Base-by-base conservation (phyloP, 108 stramenopile genomes). In the Skeletonema grethae region DNA sequence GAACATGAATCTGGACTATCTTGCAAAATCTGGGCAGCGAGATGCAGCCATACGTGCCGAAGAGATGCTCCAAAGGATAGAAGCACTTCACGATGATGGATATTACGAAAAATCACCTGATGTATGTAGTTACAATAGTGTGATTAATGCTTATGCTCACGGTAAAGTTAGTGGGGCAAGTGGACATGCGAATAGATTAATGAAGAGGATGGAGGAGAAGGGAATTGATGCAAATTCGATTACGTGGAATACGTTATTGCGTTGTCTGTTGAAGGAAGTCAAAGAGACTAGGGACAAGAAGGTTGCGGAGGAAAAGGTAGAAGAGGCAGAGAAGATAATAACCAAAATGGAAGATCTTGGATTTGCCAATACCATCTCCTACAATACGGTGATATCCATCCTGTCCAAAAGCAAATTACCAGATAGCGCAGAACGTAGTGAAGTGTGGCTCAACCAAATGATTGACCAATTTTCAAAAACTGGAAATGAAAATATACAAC, bases 1-100 rank as follows among this genome's bases (percentile, higher is more conserved):
- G 15, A 92, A 92, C 60, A 61, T 92, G 18, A 92, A 92, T 65
- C 72, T 92, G 7, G 87, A 90, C 63, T 76, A 83, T 32, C 63
- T 92, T 57, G 88, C 86, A 16, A 82, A 82, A 41, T 72, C 70
- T 16, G 60, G 59, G 15, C 87, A 86, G 62, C 59, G 53, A n/a
- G 79, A 82, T n/a, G 86, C 87, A 13, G 84, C 86, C 0, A 53
- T 62, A 10, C 78, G 84, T 28, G 88, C 88, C 30, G 87, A 92
- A 70, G 86, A 90, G 68, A 67, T 92, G 59, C 70, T 89, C 10
- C 76, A 84, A 45, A 75, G 88, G 0, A 90, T 92, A 29, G 77
- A 85, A 24, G 86, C 85, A 18, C 63, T 92, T 13, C 77, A 90
- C 71, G 48, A 65, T 16, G 87, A 88, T 64, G 91, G 91, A 28